Base-by-base conservation (phyloP, 2,329 filamentous ascomycete species). In the Aspergillus thermomutatus region DNA sequence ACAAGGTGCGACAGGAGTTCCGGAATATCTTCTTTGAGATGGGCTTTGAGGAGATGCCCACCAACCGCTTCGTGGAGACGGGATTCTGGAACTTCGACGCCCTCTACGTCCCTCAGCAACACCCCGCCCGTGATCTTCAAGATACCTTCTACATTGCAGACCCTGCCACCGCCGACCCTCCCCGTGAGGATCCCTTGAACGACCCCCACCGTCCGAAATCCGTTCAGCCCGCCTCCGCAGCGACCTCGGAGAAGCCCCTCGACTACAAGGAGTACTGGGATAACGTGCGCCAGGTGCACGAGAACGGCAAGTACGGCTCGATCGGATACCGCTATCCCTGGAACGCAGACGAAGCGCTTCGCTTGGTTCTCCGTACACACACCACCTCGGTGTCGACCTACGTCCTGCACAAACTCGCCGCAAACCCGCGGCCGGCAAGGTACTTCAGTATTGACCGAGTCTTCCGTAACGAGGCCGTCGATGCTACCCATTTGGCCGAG, bases 61-160 rank as follows among this genome's bases (percentile, higher is more conserved):
- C 93, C 50, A 89, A 89, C 77, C 86, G 90, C 74, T 97, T 88
- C 73, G 92, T 97, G 61, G 94, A 99, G 79, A 93, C 92, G 11
- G 92, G 93, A 49, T 97, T 97, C 87, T 99, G 94, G 92, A 97
- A 97, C 78, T 97, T 97, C 75, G 93, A 97, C 71, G 87, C 92
- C 25, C 90, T 99, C 61, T 97, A 93, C 75, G 93, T 97, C 53
- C 93, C 93, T 28, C 94, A 96, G 78, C 94, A 99, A 82, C 94
- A 99, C 75, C 94, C 94, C 52, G 94, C 94, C 58, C 91, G 94
- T 72, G 94, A 99, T 74, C 83, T 97, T 64, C 94, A 99, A 82
- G 94, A 99, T 71, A 97, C 94, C 55, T 97, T 97, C 81, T 99
- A 97, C 81, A 93, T 97, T 69, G 92, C 92, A 43, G 92, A 99